phyloP scores from a whole-genome alignment of 2,329 filamentous ascomycete species.

The Scedosporium boydii region DNA sequence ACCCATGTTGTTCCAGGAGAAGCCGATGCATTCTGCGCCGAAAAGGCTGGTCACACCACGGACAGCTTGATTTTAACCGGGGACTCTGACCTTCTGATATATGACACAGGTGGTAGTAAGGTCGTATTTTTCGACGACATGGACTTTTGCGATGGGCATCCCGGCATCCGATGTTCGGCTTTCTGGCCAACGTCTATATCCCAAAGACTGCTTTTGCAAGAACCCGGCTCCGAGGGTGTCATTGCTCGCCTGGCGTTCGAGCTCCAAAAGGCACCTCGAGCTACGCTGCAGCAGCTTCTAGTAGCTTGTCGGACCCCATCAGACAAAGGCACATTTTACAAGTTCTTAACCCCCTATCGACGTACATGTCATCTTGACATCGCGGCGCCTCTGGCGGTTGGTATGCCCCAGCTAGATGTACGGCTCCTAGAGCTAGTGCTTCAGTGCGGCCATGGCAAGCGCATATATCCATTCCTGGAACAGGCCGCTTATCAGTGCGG shows the following conservation, averaged over 20 bases:
- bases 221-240: conserved; percentile 10
- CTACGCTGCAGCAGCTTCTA: conserved; percentile 2
- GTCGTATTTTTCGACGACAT: conserved; percentile 64
- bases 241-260: conserved; percentile 24
- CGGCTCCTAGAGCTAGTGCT: conserved; percentile 20
- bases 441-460: conserved; percentile 13
- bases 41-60: conserved; percentile 39
- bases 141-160: conserved; percentile 21
- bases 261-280: conserved; percentile 12
- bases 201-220: conserved; percentile 29
- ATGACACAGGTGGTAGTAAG: conserved; percentile 56
- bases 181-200: conserved; percentile 28
- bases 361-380: not conserved
- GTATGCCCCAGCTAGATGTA: conserved; percentile 12
- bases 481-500: not conserved
- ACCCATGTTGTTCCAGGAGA: conserved; percentile 66
- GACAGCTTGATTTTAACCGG: conserved; percentile 59
- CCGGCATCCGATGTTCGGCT: conserved; percentile 14
- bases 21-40: conserved; percentile 73
- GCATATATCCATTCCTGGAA: not conserved
- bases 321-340: not conserved
- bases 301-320: not conserved
- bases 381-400: not conserved
- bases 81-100: conserved; percentile 79
- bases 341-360: not conserved